Base-by-base conservation (phyloP, 768 basidiomycete genomes). In the Phlebiopsis gigantea region DNA sequence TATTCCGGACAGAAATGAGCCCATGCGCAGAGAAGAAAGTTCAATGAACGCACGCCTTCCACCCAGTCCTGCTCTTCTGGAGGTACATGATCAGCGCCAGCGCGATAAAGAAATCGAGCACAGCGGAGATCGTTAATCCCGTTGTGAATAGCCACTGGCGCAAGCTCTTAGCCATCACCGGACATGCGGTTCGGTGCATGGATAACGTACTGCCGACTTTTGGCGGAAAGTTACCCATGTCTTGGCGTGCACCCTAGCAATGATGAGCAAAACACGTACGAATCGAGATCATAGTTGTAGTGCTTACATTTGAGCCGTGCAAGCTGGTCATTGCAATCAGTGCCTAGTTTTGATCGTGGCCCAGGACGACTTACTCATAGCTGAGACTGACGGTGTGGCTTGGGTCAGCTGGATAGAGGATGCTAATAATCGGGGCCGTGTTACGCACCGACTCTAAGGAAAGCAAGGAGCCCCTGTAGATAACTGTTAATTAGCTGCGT, bases 371-470 rank as follows among this genome's bases (percentile, higher is more conserved):
- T n/a, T n/a, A n/a, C n/a, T n/a, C n/a, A n/a, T n/a, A n/a, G n/a
- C n/a, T n/a, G n/a, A n/a, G n/a, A n/a, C n/a, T n/a, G n/a, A n/a
- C n/a, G n/a, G n/a, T n/a, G n/a, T n/a, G n/a, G n/a, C n/a, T n/a
- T n/a, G n/a, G n/a, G n/a, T n/a, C n/a, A n/a, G n/a, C n/a, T n/a
- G n/a, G n/a, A n/a, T n/a, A n/a, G n/a, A n/a, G n/a, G n/a, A 7
- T 5, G 42, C 7, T 44, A 6, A 9, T 15, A 31, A 4, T 5
- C 14, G 12, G 5, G 48, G 6, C n/a, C 21, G 30, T 15, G 15
- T n/a, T 22, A 22, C 57, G 10, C 34, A 55, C 57, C 57, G 28
- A 59, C 41, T 25, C 57, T 53, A 4, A 48, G 5, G 24, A 24
- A 8, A 5, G 54, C 57, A 7, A 59, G 57, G 19, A 48, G 1